Evolutionary conservation across 2,329 filamentous ascomycete species (phyloP).

Genomic region (Xylaria sp.): DNA sequence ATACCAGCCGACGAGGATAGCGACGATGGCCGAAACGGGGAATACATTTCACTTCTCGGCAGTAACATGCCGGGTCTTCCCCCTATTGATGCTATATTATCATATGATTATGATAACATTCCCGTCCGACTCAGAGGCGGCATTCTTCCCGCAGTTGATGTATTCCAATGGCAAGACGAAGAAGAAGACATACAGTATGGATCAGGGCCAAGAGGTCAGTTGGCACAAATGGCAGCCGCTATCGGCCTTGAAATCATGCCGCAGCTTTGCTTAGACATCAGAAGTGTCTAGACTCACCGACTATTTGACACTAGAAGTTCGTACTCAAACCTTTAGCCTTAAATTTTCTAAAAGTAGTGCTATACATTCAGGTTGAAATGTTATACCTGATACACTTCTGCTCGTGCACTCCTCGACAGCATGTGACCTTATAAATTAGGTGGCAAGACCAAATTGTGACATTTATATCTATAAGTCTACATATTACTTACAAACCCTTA

Average conservation of each 20-base stretch:
- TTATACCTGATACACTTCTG: neutral
- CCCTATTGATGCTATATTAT: conserved; percentile 62
- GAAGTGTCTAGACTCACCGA: conserved; percentile 9
- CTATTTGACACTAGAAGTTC: neutral
- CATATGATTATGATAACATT: conserved; percentile 69
- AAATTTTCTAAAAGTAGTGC: too few species aligned
- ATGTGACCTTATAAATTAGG: neutral
- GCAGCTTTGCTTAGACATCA: conserved; percentile 66
- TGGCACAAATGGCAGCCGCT: conserved; percentile 75
- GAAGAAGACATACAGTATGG: conserved; percentile 57
- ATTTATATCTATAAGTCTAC: neutral
- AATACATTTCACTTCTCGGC: conserved; percentile 60
- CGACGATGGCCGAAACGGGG: conserved; percentile 34
- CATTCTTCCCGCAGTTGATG: conserved; percentile 46
- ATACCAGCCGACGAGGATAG: conserved; percentile 25
- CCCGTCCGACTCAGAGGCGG: conserved; percentile 59
- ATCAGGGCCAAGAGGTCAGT: conserved; percentile 64
- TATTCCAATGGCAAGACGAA: conserved; percentile 67
- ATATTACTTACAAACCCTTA: neutral
- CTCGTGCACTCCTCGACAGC: neutral
- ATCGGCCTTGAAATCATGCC: conserved; percentile 70
- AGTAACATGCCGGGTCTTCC: conserved; percentile 76
- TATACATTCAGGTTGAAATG: too few species aligned
- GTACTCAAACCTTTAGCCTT: too few species aligned
- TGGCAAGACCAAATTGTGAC: neutral